Base-by-base conservation (phyloP, 495 filamentous ascomycete species). In the Aspergillus baeticus region DNA sequence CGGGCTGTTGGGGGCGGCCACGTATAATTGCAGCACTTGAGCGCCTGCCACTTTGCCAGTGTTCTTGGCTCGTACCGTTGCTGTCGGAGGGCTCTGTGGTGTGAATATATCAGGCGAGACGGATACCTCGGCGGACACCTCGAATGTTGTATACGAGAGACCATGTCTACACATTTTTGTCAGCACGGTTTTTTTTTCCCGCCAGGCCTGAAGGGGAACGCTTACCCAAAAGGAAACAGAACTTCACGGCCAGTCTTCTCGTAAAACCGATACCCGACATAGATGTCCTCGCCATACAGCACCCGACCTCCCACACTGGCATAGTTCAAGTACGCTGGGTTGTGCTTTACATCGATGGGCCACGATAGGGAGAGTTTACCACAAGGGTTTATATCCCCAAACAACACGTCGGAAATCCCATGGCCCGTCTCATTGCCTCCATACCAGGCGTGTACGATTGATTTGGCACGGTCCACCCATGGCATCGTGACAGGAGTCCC, bases 221-320 rank as follows among this genome's bases (percentile, higher is more conserved):
- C 52, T 29, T 47, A 55, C 52, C 91, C 62, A 95, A 96, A 33
- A 87, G 81, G 70, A 91, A 95, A 2, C 88, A 79, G 0, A 87
- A 86, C 6, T 76, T 77, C 59, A 90, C 77, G 45, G 81, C 80
- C 10, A 80, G 72, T 55, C n/a, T 85, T 80, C 57, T 92, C 83
- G 72, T 92, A 95, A 69, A 92, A 85, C 3, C 88, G 78, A 65
- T 96, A 95, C 17, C 90, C 90, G 55, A 96, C 82, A 71, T 87
- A 93, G 22, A 95, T 68, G 29, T 83, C 82, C 65, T 94, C 90
- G 34, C 77, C 81, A 71, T 82, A 92, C 5, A 87, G 52, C 78
- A 80, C 49, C 77, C 72, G 85, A 75, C 85, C 70, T 85, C 87
- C 63, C 77, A 84, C 13, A 80, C 83, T 80, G 6, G 89, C 82